Base-by-base conservation (phyloP, 371 early-diverging fungal genomes). In the Rhizopus microsporus region DNA sequence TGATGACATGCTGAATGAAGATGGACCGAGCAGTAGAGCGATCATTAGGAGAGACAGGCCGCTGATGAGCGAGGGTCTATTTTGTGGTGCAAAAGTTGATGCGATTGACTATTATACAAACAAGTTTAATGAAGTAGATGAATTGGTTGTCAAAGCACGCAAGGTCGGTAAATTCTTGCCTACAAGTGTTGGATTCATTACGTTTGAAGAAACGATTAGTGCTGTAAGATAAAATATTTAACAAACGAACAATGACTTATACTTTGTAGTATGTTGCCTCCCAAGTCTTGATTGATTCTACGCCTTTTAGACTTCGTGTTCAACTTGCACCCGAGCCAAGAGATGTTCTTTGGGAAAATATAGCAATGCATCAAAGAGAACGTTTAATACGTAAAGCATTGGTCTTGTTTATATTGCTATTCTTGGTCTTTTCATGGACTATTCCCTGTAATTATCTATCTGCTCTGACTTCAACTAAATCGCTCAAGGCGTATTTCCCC, bases 101-200 rank as follows among this genome's bases (percentile, higher is more conserved):
- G 84, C 88, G 0, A 88, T 89, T 16, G 82, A 88, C 32, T 76
- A 82, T 57, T 89, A 84, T 60, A 81, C 85, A 5, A 69, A 76
- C 15, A 74, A 78, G 57, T 91, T 87, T 55, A 67, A 80, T 29
- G 75, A 80, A 34, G 77, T 84, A 40, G 93, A 93, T 73, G 56
- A 49, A 5, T 59, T 78, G 29, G 85, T 90, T 0, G 58, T 67
- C 8, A 76, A 77, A 42, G 78, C 90, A 54, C 73, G 93, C 13
- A 64, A 74, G 30, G 54, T 75, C 12, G 87, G 85, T 31, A 60
- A 72, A 17, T 82, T 81, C 43, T 62, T 72, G 35, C 82, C 86
- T 8, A 88, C 88, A 7, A 79, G 83, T 48, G 84, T 88, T 6
- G 93, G 88, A 0, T 91, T 93, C 74, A 88, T 92, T 16, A 91